phyloP scores from a whole-genome alignment of 768 basidiomycete genomes.

The Russula ochroleuca region DNA sequence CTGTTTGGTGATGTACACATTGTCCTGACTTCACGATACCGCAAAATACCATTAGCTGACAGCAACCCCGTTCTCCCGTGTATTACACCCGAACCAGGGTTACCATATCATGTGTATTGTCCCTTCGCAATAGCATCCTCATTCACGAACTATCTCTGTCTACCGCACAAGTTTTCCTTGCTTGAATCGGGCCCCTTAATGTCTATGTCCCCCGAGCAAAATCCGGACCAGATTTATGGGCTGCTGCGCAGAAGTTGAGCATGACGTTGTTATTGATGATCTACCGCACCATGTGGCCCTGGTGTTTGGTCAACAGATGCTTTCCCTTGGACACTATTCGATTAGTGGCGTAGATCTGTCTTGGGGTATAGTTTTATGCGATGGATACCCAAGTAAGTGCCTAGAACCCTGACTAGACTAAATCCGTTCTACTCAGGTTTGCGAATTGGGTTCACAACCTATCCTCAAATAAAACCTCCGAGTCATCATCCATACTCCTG shows the following conservation, averaged over 20 bases:
- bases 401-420: background rate
- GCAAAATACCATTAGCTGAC: constrained; percentile 5
- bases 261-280: background rate
- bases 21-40: background rate
- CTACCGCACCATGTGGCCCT: background rate
- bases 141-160: background rate
- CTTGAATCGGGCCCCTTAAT: background rate
- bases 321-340: background rate
- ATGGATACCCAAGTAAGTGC: background rate
- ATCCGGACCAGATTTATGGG: background rate
- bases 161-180: background rate
- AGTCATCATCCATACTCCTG: background rate
- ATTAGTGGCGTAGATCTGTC: too few relatives aligned
- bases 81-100: background rate
- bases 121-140: background rate
- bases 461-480: background rate
- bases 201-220: background rate
- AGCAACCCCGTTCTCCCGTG: background rate
- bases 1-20: constrained; percentile 4
- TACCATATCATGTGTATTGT: background rate
- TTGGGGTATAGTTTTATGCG: too few relatives aligned
- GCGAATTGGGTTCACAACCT: background rate
- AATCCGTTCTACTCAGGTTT: background rate
- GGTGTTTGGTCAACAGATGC: background rate
- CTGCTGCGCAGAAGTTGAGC: background rate